Conservation (phyloP, 768 basidiomycete genomes). For the Polyporus arcularius region DNA sequence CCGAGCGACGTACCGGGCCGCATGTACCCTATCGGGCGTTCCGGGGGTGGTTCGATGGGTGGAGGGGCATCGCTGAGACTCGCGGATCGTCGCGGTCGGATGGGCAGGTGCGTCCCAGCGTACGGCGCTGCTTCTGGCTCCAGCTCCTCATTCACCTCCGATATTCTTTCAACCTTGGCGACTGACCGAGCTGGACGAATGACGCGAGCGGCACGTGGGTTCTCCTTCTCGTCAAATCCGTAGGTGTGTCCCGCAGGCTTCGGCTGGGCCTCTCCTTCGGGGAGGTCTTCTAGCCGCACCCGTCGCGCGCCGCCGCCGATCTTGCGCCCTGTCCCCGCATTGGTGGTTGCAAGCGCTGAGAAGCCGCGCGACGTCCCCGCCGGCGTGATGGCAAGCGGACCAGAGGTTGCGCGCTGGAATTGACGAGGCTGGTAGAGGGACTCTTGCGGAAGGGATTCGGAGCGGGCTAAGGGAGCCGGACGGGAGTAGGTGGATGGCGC, state of each 20-base stretch:
- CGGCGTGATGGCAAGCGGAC: conserved; percentile 41
- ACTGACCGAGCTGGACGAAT: conserved; percentile 15
- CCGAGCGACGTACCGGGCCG: conserved; percentile 48
- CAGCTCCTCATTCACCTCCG: conserved; percentile 18
- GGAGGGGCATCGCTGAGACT: conserved; percentile 60
- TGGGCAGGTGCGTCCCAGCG: conserved; percentile 34
- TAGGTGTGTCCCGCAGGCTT: conserved; percentile 30
- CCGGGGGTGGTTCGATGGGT: conserved; percentile 8
- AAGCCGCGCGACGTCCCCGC: conserved; percentile 34
- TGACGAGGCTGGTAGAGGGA: conserved; percentile 44
- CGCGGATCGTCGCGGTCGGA: conserved; percentile 69
- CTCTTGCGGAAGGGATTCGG: conserved; percentile 57
- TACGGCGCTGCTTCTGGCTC: conserved; percentile 17
- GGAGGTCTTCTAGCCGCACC: conserved; percentile 25
- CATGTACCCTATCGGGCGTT: conserved; percentile 19
- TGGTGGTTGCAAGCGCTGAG: conserved; percentile 19
- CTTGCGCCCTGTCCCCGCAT: conserved; percentile 24
- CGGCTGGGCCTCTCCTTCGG: conserved; percentile 38
- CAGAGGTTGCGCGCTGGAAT: conserved; percentile 69
- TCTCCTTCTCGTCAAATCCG: conserved; percentile 41
- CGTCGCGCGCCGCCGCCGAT: conserved; percentile 26
- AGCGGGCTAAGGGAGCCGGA: conserved; percentile 60
- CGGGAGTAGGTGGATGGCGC: conserved; percentile 28
- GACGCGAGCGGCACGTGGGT: conserved; percentile 20
- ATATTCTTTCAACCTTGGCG: conserved; percentile 18